These are phyloP conservation scores for Wallacemonas sp. DNA, from an alignment of 208 protist genomes.

Conservation along the genomic window DNA sequence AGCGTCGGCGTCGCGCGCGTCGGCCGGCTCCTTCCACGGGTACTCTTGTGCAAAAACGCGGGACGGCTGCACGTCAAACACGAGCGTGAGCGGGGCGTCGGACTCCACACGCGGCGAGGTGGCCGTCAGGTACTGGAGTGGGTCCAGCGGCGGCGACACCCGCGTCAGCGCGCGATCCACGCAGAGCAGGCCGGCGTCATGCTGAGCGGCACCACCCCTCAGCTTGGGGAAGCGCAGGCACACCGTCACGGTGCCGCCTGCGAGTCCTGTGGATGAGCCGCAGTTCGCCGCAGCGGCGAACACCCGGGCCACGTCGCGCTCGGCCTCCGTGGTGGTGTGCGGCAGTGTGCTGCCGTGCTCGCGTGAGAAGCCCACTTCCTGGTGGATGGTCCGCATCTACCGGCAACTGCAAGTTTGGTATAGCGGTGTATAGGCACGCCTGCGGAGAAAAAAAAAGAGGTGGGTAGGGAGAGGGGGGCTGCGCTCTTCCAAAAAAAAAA, in stretches of 20 bases:
- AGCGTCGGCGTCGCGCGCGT: background rate
- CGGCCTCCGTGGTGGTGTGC: conserved; percentile 11
- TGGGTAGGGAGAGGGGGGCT: background rate
- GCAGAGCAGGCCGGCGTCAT: conserved; percentile 63
- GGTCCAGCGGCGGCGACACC: conserved; percentile 73
- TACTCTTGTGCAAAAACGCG: conserved; percentile 10
- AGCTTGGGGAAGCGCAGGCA: background rate
- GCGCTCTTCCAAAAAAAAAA: no score
- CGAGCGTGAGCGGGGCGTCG: background rate
- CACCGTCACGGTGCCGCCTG: background rate
- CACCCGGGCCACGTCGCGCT: conserved; percentile 26
- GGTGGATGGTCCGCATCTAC: background rate
- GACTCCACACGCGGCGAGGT: conserved; percentile 26
- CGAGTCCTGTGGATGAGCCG: background rate
- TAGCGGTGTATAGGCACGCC: no score
- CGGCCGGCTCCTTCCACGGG: conserved; percentile 1
- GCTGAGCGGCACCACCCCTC: background rate
- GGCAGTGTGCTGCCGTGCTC: background rate
- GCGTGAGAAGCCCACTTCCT: background rate
- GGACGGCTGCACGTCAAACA: conserved; percentile 28
- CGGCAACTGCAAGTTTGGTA: no score
- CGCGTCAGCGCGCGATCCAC: conserved; percentile 75
- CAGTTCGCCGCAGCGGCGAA: conserved; percentile 37
- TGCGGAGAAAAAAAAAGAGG: conserved; percentile 6
- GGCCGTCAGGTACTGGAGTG: conserved; percentile 45